phyloP scores from a whole-genome alignment of 306 rosid genomes.

The Fragaria vesca region DNA sequence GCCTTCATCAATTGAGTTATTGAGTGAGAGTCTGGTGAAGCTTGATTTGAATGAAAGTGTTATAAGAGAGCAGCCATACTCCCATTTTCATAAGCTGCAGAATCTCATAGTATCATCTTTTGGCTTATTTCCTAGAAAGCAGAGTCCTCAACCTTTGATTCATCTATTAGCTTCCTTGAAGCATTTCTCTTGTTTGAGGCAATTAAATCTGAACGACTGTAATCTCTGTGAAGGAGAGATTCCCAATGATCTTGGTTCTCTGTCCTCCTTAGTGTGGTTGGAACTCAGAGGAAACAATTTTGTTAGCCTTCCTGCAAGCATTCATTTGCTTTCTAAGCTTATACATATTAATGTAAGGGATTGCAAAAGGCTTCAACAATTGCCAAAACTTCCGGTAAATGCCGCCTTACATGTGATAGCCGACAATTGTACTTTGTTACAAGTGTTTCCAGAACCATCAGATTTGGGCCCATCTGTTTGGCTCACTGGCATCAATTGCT shows the following conservation, averaged over 20 bases:
- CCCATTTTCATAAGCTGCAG: not conserved
- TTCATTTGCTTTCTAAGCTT: not conserved
- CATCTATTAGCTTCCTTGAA: not conserved
- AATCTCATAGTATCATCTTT: not conserved
- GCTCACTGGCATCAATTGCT: too few species aligned
- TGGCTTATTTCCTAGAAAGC: not conserved
- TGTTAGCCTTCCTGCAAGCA: not conserved
- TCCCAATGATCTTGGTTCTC: not conserved
- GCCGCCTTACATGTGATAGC: too few species aligned
- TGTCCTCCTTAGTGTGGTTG: not conserved
- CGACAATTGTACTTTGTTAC: too few species aligned
- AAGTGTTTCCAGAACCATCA: too few species aligned
- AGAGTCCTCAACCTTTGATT: not conserved
- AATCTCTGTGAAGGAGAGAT: constrained; percentile 6
- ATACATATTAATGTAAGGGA: rapidly evolving
- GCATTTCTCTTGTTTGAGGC: constrained; percentile 3
- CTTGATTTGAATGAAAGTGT: not conserved
- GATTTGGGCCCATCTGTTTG: too few species aligned
- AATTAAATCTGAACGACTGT: constrained; percentile 4
- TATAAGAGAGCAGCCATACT: not conserved
- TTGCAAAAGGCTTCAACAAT: not conserved
- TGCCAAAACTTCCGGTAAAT: too few species aligned
- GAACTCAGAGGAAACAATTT: not conserved
- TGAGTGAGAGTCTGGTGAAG: not conserved
- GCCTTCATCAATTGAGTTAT: constrained; percentile 14